Base-by-base conservation (phyloP, 169 alveolate species). In the Blepharisma undulans region DNA sequence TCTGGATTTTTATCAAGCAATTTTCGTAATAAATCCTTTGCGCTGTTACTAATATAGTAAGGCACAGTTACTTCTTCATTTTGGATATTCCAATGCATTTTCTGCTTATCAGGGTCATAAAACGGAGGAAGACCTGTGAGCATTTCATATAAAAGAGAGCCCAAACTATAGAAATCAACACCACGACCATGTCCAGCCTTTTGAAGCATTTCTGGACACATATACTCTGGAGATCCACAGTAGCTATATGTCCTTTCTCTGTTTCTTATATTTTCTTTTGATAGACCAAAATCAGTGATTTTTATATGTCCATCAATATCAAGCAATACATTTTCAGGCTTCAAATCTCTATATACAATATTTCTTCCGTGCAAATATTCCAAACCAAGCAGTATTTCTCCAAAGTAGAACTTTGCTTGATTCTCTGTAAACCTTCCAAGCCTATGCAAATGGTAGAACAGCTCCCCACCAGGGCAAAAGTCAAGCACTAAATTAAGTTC, bases 121-220 rank as follows among this genome's bases (percentile, higher is more conserved):
- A 90, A 95, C 25, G 98, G 98, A 2, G 98, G 98, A 5, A 96
- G 88, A 8, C 98, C 98, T 5, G 96, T 94, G 19, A 97, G 86
- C 93, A 97, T 90, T 86, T 97, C 98, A 88, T 94, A 95, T 76
- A 97, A 89, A 36, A 96, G 92, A 32, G 97, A 97, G 1, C 98
- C 98, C 21, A 97, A 72, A 12, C 97, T 92, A 88, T 96, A 97
- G 88, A 93, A 95, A 72, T 97, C 98, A 1, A 96, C 97, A 27
- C 95, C 93, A 48, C 94, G 91, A 34, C 96, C 96, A 89, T 97
- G 97, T 7, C 98, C 98, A 66, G 88, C 79, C 34, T 92, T 92
- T 80, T 88, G 90, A 6, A 97, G 93, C 91, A 97, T 95, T 90
- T 97, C 98, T 16, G 98, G 98, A 30, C 97, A 94, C 97, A 97